phyloP scores from a whole-genome alignment of 2,329 filamentous ascomycete genomes.

The Dactylellina leptospora region DNA sequence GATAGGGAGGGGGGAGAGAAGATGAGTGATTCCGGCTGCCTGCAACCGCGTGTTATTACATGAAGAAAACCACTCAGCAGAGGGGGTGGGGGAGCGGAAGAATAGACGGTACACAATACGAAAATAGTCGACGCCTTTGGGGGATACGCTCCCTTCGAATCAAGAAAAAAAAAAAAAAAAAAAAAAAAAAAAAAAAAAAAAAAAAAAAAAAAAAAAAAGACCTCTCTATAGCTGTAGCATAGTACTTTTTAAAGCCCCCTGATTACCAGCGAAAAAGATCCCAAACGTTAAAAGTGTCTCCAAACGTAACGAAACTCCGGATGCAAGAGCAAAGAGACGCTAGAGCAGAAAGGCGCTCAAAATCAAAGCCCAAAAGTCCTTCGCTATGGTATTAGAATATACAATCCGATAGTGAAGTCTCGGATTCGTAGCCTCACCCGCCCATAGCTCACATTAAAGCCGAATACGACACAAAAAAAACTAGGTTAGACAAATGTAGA shows the following conservation, averaged over 20 bases:
- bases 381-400: no score
- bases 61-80: background rate
- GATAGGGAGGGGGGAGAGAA: background rate
- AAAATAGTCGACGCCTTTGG: conserved; percentile 26
- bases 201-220: conserved; percentile 34
- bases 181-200: conserved; percentile 45
- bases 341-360: no score
- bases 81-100: background rate
- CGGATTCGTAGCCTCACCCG: no score
- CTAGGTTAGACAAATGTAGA: no score
- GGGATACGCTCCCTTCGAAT: conserved; percentile 47
- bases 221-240: background rate
- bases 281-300: no score
- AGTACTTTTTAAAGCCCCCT: background rate
- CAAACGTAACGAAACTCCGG: no score
- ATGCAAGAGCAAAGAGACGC: no score
- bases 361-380: no score
- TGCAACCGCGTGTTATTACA: background rate
- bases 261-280: background rate
- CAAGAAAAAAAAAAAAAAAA: conserved; percentile 29
- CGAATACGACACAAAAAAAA: no score
- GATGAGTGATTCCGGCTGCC: background rate
- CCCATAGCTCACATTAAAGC: no score
- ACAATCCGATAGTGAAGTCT: no score
- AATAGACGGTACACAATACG: conserved; percentile 3